phyloP scores from a whole-genome alignment of 176 grass and related monocot genomes.

The Oryza meridionalis region DNA sequence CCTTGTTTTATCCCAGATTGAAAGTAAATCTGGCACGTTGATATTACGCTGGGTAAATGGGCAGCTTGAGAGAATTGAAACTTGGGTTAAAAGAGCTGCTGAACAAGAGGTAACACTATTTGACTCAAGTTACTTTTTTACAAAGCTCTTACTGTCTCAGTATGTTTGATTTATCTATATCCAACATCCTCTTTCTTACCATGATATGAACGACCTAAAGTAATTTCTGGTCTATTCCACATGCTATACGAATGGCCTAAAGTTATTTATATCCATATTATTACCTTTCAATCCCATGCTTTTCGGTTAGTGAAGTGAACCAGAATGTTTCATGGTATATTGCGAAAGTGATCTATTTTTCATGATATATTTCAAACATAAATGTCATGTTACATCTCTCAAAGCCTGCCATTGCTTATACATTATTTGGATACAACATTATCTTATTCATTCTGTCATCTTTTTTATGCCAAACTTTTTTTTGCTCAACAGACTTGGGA shows the following conservation, averaged over 20 bases:
- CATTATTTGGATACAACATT: slow-evolving; percentile 35
- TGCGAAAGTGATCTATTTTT: background rate
- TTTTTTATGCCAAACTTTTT: slow-evolving; percentile 40
- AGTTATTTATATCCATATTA: background rate
- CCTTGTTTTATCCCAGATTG: slow-evolving; percentile 56
- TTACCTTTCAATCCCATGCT: background rate
- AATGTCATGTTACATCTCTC: background rate
- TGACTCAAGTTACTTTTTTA: background rate
- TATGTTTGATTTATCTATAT: background rate
- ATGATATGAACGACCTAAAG: background rate
- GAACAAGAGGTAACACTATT: slow-evolving; percentile 78
- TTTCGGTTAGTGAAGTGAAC: background rate
- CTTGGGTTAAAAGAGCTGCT: slow-evolving; percentile 84
- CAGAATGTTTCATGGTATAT: background rate
- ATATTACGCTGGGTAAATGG: slow-evolving; percentile 92
- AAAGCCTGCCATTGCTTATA: slow-evolving; percentile 20
- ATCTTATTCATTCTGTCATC: slow-evolving; percentile 1
- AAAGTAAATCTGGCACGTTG: slow-evolving; percentile 84
- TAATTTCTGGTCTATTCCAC: background rate
- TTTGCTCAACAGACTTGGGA: slow-evolving; percentile 72
- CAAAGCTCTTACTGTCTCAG: background rate
- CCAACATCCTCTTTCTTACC: background rate
- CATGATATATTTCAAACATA: background rate
- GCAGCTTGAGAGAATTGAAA: slow-evolving; percentile 94
- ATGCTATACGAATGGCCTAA: background rate